Percentiles rank a stretch among this genome's conserved stretches.
Conservation (phyloP, 768 basidiomycete species). For the Boletellus emodensis region DNA sequence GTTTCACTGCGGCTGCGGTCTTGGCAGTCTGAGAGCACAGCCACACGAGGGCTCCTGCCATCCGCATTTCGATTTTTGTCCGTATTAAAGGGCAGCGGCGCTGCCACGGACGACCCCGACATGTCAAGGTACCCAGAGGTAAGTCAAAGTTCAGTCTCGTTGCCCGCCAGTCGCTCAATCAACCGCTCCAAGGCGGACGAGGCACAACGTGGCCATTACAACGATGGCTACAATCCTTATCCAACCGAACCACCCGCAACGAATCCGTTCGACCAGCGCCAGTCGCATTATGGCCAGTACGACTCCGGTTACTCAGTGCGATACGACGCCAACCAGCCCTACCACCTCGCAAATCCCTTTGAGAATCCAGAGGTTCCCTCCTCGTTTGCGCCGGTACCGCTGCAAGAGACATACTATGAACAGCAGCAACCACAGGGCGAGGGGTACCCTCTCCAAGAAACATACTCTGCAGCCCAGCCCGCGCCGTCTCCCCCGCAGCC, state of each 20-base stretch:
- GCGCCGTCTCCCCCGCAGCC: slow-evolving; percentile 20
- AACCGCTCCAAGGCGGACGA: slow-evolving; percentile 52
- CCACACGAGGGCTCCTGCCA: background rate
- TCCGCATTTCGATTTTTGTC: background rate
- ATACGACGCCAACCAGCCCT: slow-evolving; percentile 33
- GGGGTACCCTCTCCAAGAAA: slow-evolving; percentile 19
- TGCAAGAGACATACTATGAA: slow-evolving; percentile 14
- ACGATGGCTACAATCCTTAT: slow-evolving; percentile 62
- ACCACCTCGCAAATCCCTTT: slow-evolving; percentile 40
- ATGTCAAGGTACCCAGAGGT: slow-evolving; percentile 45
- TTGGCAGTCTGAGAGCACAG: slow-evolving; percentile 3
- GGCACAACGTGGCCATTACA: slow-evolving; percentile 57
- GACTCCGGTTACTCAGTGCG: slow-evolving; percentile 27
- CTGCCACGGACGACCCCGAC: background rate
- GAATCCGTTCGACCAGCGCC: slow-evolving; percentile 40
- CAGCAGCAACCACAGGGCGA: slow-evolving; percentile 21
- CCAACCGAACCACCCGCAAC: slow-evolving; percentile 27
- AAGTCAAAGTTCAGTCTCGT: slow-evolving; percentile 10
- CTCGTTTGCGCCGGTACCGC: slow-evolving; percentile 14
- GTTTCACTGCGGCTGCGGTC: no score
- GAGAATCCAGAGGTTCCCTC: slow-evolving; percentile 18
- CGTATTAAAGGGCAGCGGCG: background rate
- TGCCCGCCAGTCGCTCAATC: background rate
- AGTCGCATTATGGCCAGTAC: slow-evolving; percentile 30
- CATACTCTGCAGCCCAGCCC: slow-evolving; percentile 16